Percentiles rank a stretch among this genome's conserved stretches.
These are phyloP conservation scores for Aureococcus anophagefferens DNA, from an alignment of 108 stramenopile species.

Conservation along the genomic window DNA sequence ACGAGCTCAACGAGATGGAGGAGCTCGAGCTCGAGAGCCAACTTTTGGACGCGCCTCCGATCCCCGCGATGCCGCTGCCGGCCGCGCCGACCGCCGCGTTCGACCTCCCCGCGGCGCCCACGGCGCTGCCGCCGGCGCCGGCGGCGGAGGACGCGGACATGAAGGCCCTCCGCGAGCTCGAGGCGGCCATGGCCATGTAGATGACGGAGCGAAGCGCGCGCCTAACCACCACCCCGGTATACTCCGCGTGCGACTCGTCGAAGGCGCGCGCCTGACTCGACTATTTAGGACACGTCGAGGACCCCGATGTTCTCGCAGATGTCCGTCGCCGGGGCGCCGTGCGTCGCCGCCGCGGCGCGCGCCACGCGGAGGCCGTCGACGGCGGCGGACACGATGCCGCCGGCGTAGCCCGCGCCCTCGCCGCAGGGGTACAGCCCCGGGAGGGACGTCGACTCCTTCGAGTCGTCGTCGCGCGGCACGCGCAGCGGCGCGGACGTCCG, in stretches of 20 bases:
- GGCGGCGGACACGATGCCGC: constrained; percentile 88
- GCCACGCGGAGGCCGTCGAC: constrained; percentile 57
- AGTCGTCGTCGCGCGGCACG: constrained; percentile 53
- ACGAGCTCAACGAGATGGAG: constrained; percentile 73
- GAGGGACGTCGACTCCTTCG: constrained; percentile 56
- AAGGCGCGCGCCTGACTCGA: no score
- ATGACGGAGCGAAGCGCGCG: background rate
- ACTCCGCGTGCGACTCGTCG: no score
- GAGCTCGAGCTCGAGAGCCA: constrained; percentile 69
- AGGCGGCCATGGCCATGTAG: constrained; percentile 11
- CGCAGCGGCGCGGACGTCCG: constrained; percentile 79
- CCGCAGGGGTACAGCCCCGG: constrained; percentile 70
- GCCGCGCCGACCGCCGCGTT: background rate
- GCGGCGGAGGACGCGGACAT: constrained; percentile 4
- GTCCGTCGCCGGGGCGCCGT: no score
- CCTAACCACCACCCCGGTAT: no score
- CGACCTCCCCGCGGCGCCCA: background rate
- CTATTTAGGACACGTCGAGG: no score
- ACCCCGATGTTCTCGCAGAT: no score
- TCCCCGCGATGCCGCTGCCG: constrained; percentile 5
- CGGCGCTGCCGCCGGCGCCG: background rate
- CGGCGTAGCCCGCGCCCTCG: constrained; percentile 93
- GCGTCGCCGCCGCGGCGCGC: background rate
- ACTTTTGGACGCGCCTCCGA: constrained; percentile 51
- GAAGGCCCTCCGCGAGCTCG: constrained; percentile 5